phyloP scores from a whole-genome alignment of 495 filamentous ascomycete species.

The Cenococcum geophilum region DNA sequence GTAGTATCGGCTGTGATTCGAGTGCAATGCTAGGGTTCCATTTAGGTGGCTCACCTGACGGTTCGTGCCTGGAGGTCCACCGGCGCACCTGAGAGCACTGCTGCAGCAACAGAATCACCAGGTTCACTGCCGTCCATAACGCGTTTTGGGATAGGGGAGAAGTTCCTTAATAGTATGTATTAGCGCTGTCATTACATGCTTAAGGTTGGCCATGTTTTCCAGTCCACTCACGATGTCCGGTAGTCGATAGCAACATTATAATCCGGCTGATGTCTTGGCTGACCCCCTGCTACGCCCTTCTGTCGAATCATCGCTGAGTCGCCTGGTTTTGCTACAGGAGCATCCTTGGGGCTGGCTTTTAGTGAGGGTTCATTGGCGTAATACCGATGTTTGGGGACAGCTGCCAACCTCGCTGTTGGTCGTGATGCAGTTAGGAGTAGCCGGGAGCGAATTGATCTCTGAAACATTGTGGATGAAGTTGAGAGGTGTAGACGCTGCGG shows the following conservation, averaged over 20 bases:
- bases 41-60: conserved; percentile 60
- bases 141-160: conserved; percentile 80
- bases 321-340: conserved; percentile 24
- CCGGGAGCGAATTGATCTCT: conserved; percentile 31
- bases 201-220: background rate
- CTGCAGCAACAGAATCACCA: conserved; percentile 66
- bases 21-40: no score
- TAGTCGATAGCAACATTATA: conserved; percentile 73
- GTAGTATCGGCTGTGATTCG: no score
- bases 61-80: conserved; percentile 88
- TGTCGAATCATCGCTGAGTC: conserved; percentile 48
- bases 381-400: conserved; percentile 14
- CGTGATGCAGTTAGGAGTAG: conserved; percentile 14
- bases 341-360: conserved; percentile 20
- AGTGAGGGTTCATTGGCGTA: conserved; percentile 20
- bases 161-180: conserved; percentile 52
- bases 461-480: conserved; percentile 25
- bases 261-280: conserved; percentile 64
- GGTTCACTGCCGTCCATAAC: conserved; percentile 88
- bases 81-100: conserved; percentile 85
- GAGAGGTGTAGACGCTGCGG: background rate
- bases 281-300: conserved; percentile 47
- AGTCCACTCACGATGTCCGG: conserved; percentile 63
- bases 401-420: conserved; percentile 9
- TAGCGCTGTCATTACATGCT: conserved; percentile 19